Conservation (phyloP, 768 basidiomycete genomes). For the Lactarius indigo region DNA sequence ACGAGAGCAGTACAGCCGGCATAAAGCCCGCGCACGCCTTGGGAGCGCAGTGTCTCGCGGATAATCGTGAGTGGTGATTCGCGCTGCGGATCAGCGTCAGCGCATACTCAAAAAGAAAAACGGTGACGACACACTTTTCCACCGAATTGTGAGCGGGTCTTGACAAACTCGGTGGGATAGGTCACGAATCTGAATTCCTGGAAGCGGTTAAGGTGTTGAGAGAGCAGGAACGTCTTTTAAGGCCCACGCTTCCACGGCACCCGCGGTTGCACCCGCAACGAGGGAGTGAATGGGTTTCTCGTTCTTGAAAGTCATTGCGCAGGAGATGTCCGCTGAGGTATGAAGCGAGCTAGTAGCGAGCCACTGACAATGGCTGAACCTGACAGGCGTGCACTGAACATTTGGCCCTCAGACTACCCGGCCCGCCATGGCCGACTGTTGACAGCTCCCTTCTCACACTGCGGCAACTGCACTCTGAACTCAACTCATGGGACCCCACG, state of each 20-base stretch:
- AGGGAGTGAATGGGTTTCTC: constrained; percentile 86
- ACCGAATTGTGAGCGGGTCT: constrained; percentile 91
- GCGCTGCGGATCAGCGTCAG: constrained; percentile 36
- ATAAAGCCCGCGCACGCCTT: constrained; percentile 86
- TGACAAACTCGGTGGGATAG: constrained; percentile 89
- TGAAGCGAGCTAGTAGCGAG: not conserved
- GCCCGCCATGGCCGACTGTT: not conserved
- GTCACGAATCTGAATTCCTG: constrained; percentile 65
- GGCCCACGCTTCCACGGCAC: constrained; percentile 86
- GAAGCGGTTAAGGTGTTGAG: constrained; percentile 34
- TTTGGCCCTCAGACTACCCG: not conserved
- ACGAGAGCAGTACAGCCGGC: constrained; percentile 89
- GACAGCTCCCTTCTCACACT: not conserved
- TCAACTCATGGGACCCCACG: constrained; percentile 26
- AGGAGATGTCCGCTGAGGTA: too few species aligned
- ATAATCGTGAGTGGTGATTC: constrained; percentile 74
- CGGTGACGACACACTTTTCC: constrained; percentile 50
- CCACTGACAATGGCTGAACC: not conserved
- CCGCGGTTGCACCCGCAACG: constrained; percentile 88
- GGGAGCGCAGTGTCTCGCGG: constrained; percentile 63
- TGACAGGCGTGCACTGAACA: not conserved
- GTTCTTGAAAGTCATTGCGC: constrained; percentile 48
- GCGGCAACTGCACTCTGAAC: not conserved
- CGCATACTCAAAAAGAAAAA: not conserved
- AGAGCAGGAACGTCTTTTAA: not conserved